Evolutionary conservation across 1,139 yeast species (phyloP).

Genomic region (Candida sp.): DNA sequence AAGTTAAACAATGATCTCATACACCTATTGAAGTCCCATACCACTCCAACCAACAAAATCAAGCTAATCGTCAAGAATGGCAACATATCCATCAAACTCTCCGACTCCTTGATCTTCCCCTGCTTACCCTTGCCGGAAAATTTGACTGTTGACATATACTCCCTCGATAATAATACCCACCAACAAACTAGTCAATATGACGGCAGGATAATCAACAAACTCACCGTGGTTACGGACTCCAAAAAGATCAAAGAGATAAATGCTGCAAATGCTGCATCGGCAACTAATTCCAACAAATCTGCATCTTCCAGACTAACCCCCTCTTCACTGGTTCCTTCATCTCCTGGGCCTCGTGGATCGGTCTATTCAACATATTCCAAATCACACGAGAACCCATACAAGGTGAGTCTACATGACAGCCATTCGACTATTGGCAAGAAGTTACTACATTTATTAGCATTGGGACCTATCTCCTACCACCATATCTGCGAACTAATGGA

Average conservation of each 20-base stretch:
- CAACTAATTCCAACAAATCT: neutral
- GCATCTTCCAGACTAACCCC: neutral
- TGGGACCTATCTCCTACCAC: conserved; percentile 38
- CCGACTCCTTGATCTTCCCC: conserved; percentile 33
- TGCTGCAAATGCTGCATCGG: neutral
- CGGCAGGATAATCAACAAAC: conserved; percentile 37
- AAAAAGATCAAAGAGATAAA: conserved; percentile 27
- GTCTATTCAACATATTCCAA: neutral
- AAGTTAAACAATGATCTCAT: conserved; percentile 31
- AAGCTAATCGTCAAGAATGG: conserved; percentile 44
- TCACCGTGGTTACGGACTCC: conserved; percentile 36
- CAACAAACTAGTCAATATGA: conserved; percentile 16
- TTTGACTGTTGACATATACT: conserved; percentile 40
- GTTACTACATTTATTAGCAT: conserved; percentile 37
- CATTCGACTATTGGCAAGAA: conserved; percentile 22
- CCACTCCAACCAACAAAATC: conserved; percentile 22
- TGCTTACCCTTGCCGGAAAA: conserved; percentile 40
- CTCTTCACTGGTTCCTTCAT: neutral
- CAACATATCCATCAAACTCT: conserved; percentile 32
- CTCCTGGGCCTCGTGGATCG: conserved; percentile 1
- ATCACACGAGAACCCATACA: neutral
- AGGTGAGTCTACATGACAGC: conserved; percentile 27
- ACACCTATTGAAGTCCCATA: conserved; percentile 18
- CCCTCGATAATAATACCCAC: conserved; percentile 9
- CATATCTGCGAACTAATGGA: conserved; percentile 11